Percentiles rank a stretch among this genome's conserved stretches.
phyloP scores from a whole-genome alignment of 106 monocot species.

The Acanthochlamys bracteata region DNA sequence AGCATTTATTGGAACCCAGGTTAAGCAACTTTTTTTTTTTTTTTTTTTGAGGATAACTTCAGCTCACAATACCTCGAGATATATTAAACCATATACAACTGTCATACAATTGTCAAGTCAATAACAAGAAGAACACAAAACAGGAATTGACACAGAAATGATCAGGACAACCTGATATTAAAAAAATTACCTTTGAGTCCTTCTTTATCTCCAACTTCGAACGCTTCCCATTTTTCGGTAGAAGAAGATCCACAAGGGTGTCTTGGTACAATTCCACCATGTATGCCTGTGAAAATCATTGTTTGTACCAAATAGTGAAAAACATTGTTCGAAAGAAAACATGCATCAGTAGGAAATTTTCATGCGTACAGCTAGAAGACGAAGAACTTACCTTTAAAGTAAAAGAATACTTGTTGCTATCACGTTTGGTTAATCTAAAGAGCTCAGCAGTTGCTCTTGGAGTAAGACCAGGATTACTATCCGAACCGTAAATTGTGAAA shows the following conservation, averaged over 20 bases:
- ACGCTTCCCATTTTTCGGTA: slow-evolving; percentile 70
- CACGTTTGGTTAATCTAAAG: slow-evolving; percentile 76
- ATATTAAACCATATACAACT: too few relatives aligned
- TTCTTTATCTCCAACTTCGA: slow-evolving; percentile 86
- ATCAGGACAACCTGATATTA: too few relatives aligned
- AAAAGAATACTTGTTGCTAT: slow-evolving; percentile 85
- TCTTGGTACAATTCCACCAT: slow-evolving; percentile 99
- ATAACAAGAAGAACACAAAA: too few relatives aligned
- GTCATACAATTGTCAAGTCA: too few relatives aligned
- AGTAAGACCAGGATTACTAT: slow-evolving; percentile 77
- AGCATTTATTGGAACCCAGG: too few relatives aligned
- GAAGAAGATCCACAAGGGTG: slow-evolving; percentile 77
- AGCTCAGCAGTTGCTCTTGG: slow-evolving; percentile 78
- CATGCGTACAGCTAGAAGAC: neutral
- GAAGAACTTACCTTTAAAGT: slow-evolving; percentile 56
- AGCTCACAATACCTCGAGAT: too few relatives aligned
- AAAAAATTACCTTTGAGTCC: slow-evolving; percentile 67
- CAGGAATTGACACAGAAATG: too few relatives aligned
- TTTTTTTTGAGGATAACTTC: too few relatives aligned
- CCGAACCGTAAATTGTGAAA: slow-evolving; percentile 91
- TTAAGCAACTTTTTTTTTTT: too few relatives aligned
- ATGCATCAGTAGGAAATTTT: neutral
- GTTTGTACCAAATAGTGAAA: neutral
- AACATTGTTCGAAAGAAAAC: neutral
- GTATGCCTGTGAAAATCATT: slow-evolving; percentile 50